Base-by-base conservation (phyloP, 768 basidiomycete species). In the Russula virescens region DNA sequence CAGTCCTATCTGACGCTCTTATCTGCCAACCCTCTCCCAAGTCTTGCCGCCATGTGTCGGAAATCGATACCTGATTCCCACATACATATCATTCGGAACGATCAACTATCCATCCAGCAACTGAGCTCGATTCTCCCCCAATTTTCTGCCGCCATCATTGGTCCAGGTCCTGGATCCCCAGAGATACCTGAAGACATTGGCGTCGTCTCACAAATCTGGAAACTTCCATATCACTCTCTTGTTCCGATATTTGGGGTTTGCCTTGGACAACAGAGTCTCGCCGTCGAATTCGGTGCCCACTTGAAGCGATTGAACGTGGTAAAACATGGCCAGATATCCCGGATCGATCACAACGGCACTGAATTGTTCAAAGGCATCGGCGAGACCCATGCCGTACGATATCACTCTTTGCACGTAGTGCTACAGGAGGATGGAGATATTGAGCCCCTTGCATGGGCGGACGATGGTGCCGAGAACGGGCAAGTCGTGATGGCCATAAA, bases 171-270 rank as follows among this genome's bases (percentile, higher is more conserved):
- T 11, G 90, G 90, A 11, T 89, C 89, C 34, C 91, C 89, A 1
- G 78, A 83, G 42, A 77, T 80, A 34, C 70, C 77, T 10, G 69
- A 74, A 31, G 90, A 91, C 62, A 78, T 89, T 43, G 90, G 91
- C 8, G 68, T 91, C 40, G 80, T 92, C 60, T 81, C 77, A 55
- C 77, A 88, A 64, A 73, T 92, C 5, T 93, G 91, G 91, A 83
- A 79, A 47, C 70, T 91, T 34, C 68, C 77, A 14, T 79, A 81
- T 21, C 69, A 72, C 6, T 69, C 78, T 46, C 56, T 87, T 38
- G 69, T 91, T 9, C 91, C 91, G 4, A 80, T 90, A 52, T 91
- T 92, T 68, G 91, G 91, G 3, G 91, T 93, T 10, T 93, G 91
- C 68, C 79, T 93, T 25, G 91, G 91, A 5, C 77, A 91, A 16